Percentiles rank a stretch among this genome's conserved stretches.
These are phyloP conservation scores for Hyparrhenia diplandra DNA, from an alignment of 176 grass and related monocot genomes.

Conservation along the genomic window DNA sequence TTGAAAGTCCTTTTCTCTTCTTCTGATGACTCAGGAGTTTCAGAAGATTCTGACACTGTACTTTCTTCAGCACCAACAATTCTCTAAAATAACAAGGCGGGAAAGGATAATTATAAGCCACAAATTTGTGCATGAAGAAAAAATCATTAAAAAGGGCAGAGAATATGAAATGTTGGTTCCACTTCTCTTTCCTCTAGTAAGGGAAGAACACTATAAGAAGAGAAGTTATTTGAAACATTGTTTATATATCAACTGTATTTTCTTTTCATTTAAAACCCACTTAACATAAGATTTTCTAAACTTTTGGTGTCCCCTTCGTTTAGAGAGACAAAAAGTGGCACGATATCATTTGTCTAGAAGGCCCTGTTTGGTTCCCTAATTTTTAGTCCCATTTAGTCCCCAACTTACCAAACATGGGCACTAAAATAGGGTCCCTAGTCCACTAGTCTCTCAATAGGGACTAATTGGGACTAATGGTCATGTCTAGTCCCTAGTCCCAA, in stretches of 20 bases:
- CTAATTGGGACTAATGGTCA: no score
- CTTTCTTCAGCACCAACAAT: conserved; percentile 51
- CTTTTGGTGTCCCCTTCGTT: not conserved
- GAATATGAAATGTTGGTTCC: not conserved
- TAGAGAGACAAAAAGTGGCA: not conserved
- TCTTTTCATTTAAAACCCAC: not conserved
- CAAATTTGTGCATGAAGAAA: not conserved
- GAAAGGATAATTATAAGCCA: conserved; percentile 5
- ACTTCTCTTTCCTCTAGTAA: not conserved
- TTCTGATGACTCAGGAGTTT: conserved; percentile 41
- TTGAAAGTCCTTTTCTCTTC: conserved; percentile 70
- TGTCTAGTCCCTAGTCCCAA: no score
- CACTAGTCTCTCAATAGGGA: no score
- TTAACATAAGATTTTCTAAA: not conserved
- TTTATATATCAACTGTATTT: not conserved
- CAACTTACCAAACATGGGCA: no score
- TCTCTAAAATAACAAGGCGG: conserved; percentile 55
- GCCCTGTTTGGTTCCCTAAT: no score
- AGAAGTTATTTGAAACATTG: not conserved
- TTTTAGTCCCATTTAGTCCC: no score
- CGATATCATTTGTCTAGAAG: not conserved
- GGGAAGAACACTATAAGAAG: conserved; percentile 1
- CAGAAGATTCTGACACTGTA: conserved; percentile 40
- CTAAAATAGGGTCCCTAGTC: no score
- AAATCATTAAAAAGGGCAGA: not conserved